These are phyloP conservation scores for Cucumis melo DNA, from an alignment of 306 rosid species.

Conservation along the genomic window DNA sequence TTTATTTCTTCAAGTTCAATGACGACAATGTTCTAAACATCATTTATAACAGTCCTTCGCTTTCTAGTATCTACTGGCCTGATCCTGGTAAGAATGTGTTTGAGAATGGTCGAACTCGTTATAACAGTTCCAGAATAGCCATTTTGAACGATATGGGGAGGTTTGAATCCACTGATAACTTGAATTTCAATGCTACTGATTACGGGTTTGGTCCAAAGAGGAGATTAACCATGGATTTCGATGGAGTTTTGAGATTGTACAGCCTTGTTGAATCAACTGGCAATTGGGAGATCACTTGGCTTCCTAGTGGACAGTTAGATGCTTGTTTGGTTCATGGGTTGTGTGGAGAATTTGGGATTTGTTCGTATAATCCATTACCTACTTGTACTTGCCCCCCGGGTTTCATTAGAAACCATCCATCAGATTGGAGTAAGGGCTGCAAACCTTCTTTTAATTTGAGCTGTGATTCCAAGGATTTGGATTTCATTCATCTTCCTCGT, in stretches of 20 bases:
- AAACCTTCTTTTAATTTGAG: slow-evolving; percentile 12
- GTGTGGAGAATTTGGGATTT: slow-evolving; percentile 21
- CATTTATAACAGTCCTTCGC: not conserved
- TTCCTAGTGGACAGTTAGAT: not conserved
- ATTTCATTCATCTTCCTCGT: slow-evolving; percentile 16
- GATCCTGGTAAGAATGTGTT: not conserved
- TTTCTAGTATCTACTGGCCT: slow-evolving; percentile 8
- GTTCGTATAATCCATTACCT: slow-evolving; percentile 16
- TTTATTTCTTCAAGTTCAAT: slow-evolving; percentile 17
- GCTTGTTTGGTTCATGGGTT: slow-evolving; percentile 13
- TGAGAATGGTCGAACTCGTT: not conserved
- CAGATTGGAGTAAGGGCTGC: slow-evolving; percentile 30
- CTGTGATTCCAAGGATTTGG: not conserved
- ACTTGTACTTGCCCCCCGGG: slow-evolving; percentile 23
- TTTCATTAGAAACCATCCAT: slow-evolving; percentile 6
- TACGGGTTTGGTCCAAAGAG: slow-evolving; percentile 4
- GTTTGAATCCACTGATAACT: slow-evolving; percentile 1
- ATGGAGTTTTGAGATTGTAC: slow-evolving; percentile 9
- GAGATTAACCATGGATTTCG: slow-evolving; percentile 10
- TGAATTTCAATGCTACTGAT: slow-evolving; percentile 8
- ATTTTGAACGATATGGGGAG: not conserved
- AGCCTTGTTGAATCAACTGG: not conserved
- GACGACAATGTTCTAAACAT: slow-evolving; percentile 14
- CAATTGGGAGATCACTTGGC: not conserved
- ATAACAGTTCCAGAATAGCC: slow-evolving; percentile 2